A percentile compares a stretch with the other conserved stretches of the same genome.
Evolutionary conservation across 495 filamentous ascomycete genomes (phyloP).

Genomic region (Neurospora discreta): DNA sequence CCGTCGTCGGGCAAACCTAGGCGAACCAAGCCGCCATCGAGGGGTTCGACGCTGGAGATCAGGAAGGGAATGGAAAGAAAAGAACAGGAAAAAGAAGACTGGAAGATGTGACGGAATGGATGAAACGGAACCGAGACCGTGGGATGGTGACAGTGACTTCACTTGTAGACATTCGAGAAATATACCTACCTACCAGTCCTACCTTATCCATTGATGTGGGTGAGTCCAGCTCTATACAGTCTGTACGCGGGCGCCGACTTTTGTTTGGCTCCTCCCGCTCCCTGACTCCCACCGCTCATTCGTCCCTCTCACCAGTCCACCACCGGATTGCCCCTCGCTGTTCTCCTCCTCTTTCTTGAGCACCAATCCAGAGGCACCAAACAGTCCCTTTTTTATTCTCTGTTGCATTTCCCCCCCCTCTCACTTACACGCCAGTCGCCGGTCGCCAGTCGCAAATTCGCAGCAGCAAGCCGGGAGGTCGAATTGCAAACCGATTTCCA

Average conservation of each 20-base stretch:
- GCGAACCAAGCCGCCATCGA: not conserved
- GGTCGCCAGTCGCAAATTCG: not conserved
- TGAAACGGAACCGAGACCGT: not conserved
- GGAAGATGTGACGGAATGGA: not conserved
- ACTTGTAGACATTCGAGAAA: no score
- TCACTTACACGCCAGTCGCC: not conserved
- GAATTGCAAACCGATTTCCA: not conserved
- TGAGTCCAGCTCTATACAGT: not conserved
- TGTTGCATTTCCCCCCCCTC: not conserved
- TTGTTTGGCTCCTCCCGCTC: not conserved
- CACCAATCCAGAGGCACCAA: not conserved
- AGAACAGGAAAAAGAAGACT: not conserved
- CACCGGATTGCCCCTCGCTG: not conserved
- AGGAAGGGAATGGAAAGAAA: not conserved
- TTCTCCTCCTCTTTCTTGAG: not conserved
- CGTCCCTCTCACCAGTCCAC: not conserved
- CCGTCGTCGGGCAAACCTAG: constrained; percentile 7
- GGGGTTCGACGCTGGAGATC: not conserved
- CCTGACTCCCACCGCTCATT: not conserved
- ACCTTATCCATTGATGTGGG: not conserved
- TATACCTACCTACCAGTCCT: no score
- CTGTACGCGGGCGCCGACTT: not conserved
- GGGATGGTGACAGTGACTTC: not conserved
- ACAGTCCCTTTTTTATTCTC: not conserved
- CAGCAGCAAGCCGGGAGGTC: not conserved